Evolutionary conservation across 305 asterid species (phyloP).

Genomic region (Monarda citriodora): DNA sequence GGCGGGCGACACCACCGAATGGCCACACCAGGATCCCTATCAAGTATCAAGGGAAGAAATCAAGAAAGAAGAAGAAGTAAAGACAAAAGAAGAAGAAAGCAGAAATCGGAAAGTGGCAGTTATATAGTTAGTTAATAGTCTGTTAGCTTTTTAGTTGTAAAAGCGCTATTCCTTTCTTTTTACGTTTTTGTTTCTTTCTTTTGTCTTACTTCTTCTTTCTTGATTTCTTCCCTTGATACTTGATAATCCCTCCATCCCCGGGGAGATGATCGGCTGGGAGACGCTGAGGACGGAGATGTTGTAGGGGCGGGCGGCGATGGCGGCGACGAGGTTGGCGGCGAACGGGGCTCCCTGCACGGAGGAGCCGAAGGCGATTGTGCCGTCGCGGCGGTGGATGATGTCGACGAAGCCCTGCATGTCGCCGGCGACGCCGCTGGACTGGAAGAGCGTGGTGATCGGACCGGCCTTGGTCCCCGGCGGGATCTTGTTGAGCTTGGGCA

Average conservation of each 20-base stretch:
- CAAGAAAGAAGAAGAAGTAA: too few species aligned
- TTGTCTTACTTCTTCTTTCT: too few species aligned
- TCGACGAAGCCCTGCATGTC: slow-evolving; percentile 61
- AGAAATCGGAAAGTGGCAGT: too few species aligned
- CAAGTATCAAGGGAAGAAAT: too few species aligned
- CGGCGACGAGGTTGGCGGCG: slow-evolving; percentile 23
- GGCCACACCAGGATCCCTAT: not conserved
- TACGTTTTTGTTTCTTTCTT: too few species aligned
- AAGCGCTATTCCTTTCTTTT: too few species aligned
- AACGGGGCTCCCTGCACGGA: slow-evolving; percentile 39
- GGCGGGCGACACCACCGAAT: slow-evolving; percentile 12
- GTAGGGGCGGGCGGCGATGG: slow-evolving; percentile 50
- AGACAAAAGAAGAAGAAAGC: too few species aligned
- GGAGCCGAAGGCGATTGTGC: slow-evolving; percentile 51
- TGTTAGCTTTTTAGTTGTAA: too few species aligned
- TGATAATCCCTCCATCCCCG: slow-evolving; percentile 44
- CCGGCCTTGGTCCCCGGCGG: slow-evolving; percentile 19
- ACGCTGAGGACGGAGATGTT: slow-evolving; percentile 55
- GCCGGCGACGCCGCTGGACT: slow-evolving; percentile 40
- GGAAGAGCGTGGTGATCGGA: slow-evolving; percentile 55
- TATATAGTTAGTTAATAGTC: too few species aligned
- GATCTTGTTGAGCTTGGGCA: slow-evolving; percentile 43
- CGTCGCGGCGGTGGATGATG: slow-evolving; percentile 30
- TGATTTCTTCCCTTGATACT: too few species aligned
- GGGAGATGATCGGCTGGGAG: slow-evolving; percentile 35